Evolutionary conservation across 2,329 filamentous ascomycete genomes (phyloP), one percentile per base, ranked within the genome.

Genomic region (Colletotrichum melonis): DNA sequence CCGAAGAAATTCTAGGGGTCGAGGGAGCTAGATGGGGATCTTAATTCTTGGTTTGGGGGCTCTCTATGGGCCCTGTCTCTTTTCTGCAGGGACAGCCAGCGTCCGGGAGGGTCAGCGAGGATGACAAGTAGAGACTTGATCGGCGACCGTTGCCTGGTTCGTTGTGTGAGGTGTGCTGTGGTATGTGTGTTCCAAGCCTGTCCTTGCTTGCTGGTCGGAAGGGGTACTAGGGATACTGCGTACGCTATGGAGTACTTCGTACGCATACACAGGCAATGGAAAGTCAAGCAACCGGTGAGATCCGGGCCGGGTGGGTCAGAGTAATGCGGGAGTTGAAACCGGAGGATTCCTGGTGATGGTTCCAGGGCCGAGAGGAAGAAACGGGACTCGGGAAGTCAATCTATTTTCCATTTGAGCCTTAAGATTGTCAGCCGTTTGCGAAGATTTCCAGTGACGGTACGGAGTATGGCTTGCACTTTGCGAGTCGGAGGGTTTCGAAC

Each of bases 1-100:
- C 69, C 69, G 46, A 62, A 32, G 46, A 62, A 28, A 30, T 28
- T 28, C 42, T 35, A 70, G 62, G 67, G 59, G 24, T 26, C 32
- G n/a, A 22, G 56, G 65, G 49, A 19, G n/a, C 22, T 52, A 58
- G 64, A 54, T 56, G 67, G 42, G 42, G 55, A 54, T 59, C 54
- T 58, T 32, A 66, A 67, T 32, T 46, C 28, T n/a, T 16, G 42
- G 22, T 66, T 16, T 63, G 30, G 28, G 64, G 42, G 58, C 58
- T 42, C 42, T 35, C 49, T 28, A 8, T 9, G 22, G 54, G 62
- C 11, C 38, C 62, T 66, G 38, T 54, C 54, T 42, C 38, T 28
- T 30, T 32, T 32, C 42, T 67, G 63, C 63, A 64, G 63, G 56
- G 14, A 63, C 59, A 55, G 22, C 46, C 63, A 58, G 49, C 38